Conservation (phyloP, 2,329 filamentous ascomycete species). For the Aspergillus texensis region DNA sequence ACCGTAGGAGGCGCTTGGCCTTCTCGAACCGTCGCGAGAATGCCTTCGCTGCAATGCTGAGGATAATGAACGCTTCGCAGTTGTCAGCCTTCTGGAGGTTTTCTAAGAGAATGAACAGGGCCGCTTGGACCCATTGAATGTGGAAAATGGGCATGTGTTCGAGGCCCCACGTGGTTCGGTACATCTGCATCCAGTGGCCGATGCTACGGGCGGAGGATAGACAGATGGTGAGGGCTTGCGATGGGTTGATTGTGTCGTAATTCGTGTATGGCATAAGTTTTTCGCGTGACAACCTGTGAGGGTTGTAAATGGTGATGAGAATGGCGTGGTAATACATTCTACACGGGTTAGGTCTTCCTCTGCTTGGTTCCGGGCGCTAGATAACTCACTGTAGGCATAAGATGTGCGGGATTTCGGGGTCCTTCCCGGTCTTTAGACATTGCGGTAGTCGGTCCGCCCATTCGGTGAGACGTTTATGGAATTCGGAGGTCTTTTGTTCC, state of each 20-base stretch:
- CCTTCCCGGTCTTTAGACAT: slow-evolving; percentile 14
- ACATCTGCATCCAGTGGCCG: slow-evolving; percentile 28
- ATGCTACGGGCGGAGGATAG: slow-evolving; percentile 30
- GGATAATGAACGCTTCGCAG: slow-evolving; percentile 28
- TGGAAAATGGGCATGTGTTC: slow-evolving; percentile 36
- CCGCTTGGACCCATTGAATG: slow-evolving; percentile 33
- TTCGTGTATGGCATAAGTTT: not conserved
- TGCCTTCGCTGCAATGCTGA: slow-evolving; percentile 26
- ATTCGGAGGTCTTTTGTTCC: slow-evolving; percentile 14
- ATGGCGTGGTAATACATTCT: slow-evolving; percentile 44
- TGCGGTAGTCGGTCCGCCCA: slow-evolving; percentile 17
- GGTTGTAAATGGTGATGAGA: slow-evolving; percentile 36
- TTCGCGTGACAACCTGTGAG: slow-evolving; percentile 15
- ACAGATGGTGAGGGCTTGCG: slow-evolving; percentile 21
- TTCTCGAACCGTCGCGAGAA: slow-evolving; percentile 28
- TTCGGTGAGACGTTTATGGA: slow-evolving; percentile 22
- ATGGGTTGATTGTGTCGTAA: not conserved
- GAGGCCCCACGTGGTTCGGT: slow-evolving; percentile 32
- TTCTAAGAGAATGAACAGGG: slow-evolving; percentile 31
- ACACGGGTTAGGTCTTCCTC: slow-evolving; percentile 1
- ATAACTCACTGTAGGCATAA: slow-evolving; percentile 27
- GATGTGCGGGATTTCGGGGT: slow-evolving; percentile 23
- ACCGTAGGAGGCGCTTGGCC: slow-evolving; percentile 9
- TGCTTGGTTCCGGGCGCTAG: not conserved
- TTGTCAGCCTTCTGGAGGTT: slow-evolving; percentile 24